phyloP scores from a whole-genome alignment of 495 filamentous ascomycete genomes.

The Chaetomium fimeti region DNA sequence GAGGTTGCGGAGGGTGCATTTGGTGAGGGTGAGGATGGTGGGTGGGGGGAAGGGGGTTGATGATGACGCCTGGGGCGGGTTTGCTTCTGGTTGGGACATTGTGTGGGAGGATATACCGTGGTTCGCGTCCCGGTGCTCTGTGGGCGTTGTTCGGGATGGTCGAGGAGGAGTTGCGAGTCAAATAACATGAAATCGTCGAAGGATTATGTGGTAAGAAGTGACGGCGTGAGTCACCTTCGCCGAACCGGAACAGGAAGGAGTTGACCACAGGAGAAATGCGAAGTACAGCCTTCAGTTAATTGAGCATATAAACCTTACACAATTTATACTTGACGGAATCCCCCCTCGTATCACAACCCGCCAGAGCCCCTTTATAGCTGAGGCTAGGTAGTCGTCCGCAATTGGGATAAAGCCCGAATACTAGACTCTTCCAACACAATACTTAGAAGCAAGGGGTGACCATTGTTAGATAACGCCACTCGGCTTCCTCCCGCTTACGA shows the following conservation, averaged over 20 bases:
- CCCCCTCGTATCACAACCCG: background rate
- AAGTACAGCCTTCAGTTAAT: too few relatives aligned
- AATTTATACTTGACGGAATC: background rate
- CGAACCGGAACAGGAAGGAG: slow-evolving; percentile 10
- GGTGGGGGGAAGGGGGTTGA: slow-evolving; percentile 13
- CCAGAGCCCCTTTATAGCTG: background rate
- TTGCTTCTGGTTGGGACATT: slow-evolving; percentile 1
- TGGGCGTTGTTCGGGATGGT: background rate
- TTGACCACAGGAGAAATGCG: background rate
- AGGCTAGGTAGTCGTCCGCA: background rate
- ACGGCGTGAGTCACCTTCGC: background rate
- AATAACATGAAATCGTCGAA: background rate
- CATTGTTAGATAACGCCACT: slow-evolving; percentile 8
- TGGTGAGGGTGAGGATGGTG: slow-evolving; percentile 20
- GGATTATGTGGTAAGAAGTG: background rate
- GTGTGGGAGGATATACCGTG: background rate
- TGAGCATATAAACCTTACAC: background rate
- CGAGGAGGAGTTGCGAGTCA: background rate
- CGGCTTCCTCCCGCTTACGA: background rate
- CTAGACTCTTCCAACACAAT: background rate
- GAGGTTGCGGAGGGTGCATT: slow-evolving; percentile 36
- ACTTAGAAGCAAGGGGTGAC: background rate
- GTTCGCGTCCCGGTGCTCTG: background rate
- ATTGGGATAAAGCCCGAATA: background rate
- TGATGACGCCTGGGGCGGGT: background rate